Evolutionary conservation across 129 eudicot species (phyloP).

Genomic region (Logfia minima): DNA sequence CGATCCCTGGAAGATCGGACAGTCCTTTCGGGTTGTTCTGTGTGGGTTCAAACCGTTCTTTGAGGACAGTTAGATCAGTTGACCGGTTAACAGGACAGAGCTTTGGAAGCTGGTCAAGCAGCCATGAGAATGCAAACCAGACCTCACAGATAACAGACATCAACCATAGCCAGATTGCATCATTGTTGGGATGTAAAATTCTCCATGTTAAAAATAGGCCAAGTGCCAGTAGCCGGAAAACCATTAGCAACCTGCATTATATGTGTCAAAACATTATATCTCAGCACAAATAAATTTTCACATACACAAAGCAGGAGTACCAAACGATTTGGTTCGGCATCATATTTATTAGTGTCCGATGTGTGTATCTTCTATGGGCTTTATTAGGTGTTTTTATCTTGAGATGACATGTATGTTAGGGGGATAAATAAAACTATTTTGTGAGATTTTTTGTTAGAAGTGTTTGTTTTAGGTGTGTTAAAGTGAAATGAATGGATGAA

Average conservation of each 20-base stretch:
- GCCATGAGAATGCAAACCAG: slow-evolving; percentile 97
- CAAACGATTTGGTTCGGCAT: too few relatives aligned
- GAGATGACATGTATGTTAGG: too few relatives aligned
- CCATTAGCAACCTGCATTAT: slow-evolving; percentile 70
- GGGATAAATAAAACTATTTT: too few relatives aligned
- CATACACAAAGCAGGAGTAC: too few relatives aligned
- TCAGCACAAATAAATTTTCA: not conserved
- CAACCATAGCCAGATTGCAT: slow-evolving; percentile 94
- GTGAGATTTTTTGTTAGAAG: too few relatives aligned
- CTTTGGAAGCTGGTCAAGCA: slow-evolving; percentile 95
- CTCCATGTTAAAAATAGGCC: slow-evolving; percentile 87
- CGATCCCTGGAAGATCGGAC: slow-evolving; percentile 91
- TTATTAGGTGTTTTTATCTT: too few relatives aligned
- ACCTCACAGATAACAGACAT: slow-evolving; percentile 93
- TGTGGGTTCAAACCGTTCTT: slow-evolving; percentile 76
- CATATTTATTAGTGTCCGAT: too few relatives aligned
- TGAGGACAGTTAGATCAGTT: slow-evolving; percentile 79
- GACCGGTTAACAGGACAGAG: slow-evolving; percentile 86
- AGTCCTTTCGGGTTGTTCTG: slow-evolving; percentile 60
- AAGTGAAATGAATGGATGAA: too few relatives aligned
- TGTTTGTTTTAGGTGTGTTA: too few relatives aligned
- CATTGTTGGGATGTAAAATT: slow-evolving; percentile 79
- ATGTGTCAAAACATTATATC: not conserved
- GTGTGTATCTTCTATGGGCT: too few relatives aligned
- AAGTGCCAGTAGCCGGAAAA: slow-evolving; percentile 77